These are phyloP conservation scores for Chaetoceros muelleri DNA, from an alignment of 108 stramenopile genomes.

Conservation along the genomic window DNA sequence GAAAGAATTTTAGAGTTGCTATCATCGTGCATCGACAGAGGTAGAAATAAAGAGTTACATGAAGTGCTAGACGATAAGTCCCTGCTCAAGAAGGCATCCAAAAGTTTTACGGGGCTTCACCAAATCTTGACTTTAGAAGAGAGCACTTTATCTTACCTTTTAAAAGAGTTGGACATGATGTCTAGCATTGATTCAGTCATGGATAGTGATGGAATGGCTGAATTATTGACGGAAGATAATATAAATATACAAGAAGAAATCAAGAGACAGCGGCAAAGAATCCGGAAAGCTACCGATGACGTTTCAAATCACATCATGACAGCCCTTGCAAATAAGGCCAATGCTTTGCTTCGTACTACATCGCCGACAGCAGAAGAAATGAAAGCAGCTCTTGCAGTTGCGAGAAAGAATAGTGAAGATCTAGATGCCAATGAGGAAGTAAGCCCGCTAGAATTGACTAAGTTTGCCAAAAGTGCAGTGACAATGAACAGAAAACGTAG, in stretches of 20 bases:
- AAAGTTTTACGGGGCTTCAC: conserved; percentile 29
- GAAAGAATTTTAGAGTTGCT: conserved; percentile 50
- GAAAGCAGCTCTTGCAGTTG: background rate
- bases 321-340: background rate
- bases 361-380: background rate
- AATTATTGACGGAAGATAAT: conserved; percentile 25
- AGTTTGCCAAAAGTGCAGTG: conserved; percentile 34
- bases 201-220: conserved; percentile 15
- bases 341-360: background rate
- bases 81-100: conserved; percentile 56
- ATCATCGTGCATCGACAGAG: conserved; percentile 13
- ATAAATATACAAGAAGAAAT: conserved; percentile 37
- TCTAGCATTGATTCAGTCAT: conserved; percentile 1
- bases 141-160: conserved; percentile 46
- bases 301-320: conserved; percentile 6
- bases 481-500: conserved; percentile 22
- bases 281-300: conserved; percentile 13
- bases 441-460: conserved; percentile 16
- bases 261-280: conserved; percentile 32
- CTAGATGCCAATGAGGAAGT: background rate
- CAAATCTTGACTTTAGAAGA: conserved; percentile 48
- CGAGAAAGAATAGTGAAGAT: background rate
- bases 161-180: conserved; percentile 24
- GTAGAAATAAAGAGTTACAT: conserved; percentile 13
- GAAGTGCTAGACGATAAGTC: conserved; percentile 50